Evolutionary conservation across 2,329 filamentous ascomycete species (phyloP), one percentile per base, ranked within the genome.

Genomic region (Pseudocercospora pini-densiflorae): DNA sequence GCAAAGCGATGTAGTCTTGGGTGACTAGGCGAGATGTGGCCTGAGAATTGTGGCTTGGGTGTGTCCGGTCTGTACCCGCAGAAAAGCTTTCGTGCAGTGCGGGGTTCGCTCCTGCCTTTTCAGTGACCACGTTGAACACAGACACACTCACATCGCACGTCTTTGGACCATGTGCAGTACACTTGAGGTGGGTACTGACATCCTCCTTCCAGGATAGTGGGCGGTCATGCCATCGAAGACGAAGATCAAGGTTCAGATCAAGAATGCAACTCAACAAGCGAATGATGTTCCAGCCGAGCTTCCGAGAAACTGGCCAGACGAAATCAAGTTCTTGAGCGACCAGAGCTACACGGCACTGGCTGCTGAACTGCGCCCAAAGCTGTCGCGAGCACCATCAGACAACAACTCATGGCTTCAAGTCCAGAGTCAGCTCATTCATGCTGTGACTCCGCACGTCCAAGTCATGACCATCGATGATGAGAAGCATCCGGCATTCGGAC

Each of bases 401-500:
- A 73, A 72, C 55, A 66, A 68, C 12, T 65, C 67, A 4, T 73
- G 70, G 61, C 62, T 67, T 9, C 73, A 74, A 64, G 59, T 78
- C 21, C 54, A 70, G 1, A 53, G 62, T 2, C 49, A 61, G 10
- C 64, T 68, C 12, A 64, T 77, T 29, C 59, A 64, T 6, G 71
- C 73, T 3, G 79, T 81, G 0, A 78, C 77, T 40, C 61, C 76
- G 9, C 75, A 77, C 43, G 79, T 84, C 61, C 77, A 75, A 23
- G 84, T 86, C 62, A 75, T 70, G 5, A 74, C 76, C 40, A 82
- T 86, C 61, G 68, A 73, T 21, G 74, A 76, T 61, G 64, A 75
- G 2, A 75, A 76, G 5, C 84, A 86, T 69, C 84, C 84, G 12
- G 84, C 84, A 2, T 64, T 78, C 60, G 79, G 80, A 14, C 83